Base-by-base conservation (phyloP, 768 basidiomycete genomes). In the Auriscalpium vulgare region DNA sequence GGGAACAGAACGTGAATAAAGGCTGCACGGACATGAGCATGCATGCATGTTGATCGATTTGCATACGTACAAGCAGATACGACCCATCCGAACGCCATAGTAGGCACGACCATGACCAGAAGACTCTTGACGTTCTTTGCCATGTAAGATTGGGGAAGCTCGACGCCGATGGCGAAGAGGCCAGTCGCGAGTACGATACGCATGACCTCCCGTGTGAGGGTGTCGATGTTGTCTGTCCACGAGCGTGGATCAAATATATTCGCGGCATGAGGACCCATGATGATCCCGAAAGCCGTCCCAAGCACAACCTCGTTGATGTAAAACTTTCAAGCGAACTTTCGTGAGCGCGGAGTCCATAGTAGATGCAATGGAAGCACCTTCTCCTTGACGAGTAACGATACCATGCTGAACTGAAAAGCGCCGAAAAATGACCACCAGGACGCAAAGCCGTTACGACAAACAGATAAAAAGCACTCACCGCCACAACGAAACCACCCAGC, bases 221-320 rank as follows among this genome's bases (percentile, higher is more conserved):
- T 68, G 64, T 80, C 76, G 38, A 70, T 71, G 37, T 74, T 64
- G 13, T 19, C 40, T 10, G 78, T 79, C 93, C 93, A 97, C 3
- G 75, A 74, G 3, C 87, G 78, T 7, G 93, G 94, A 62, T 92
- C 72, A 69, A 95, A 90, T 8, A 87, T 71, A 37, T 79, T 77
- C 34, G 83, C 80, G 49, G 76, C 80, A 56, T 91, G 76, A 6
- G 91, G 94, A 2, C 92, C 89, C 53, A 88, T 79, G 49, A 82
- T 58, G 46, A 83, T 68, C 5, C 81, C 80, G 56, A 84, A 85
- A 0, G 77, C 76, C 0, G 93, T 95, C 1, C 92, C 94, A 23
- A 97, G 83, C 35, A 95, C 85, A 37, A 95, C 94, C 75, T 99
- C 95, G 62, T 93, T 97, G 60, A 97, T 81, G 65, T 87, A 97